phyloP scores from a whole-genome alignment of 805 yeast genomes.

The Sporopachydermia quercuum region DNA sequence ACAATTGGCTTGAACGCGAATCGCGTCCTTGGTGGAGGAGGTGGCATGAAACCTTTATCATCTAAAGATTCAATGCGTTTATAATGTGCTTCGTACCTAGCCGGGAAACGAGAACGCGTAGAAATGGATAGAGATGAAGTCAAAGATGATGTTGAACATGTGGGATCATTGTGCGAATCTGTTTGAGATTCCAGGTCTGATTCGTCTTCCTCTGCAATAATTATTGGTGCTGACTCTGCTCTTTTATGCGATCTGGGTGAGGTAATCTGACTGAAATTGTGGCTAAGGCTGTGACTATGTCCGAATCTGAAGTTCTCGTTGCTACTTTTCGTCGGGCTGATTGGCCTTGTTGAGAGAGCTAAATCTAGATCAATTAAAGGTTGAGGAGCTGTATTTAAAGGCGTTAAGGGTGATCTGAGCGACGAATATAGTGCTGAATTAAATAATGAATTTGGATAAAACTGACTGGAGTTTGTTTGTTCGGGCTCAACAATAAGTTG shows the following conservation, averaged over 20 bases:
- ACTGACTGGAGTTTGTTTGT: not conserved
- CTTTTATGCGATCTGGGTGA: not conserved
- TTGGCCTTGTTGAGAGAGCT: not conserved
- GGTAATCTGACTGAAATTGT: not conserved
- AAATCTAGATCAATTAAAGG: not conserved
- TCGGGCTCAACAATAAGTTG: not conserved
- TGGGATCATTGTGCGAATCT: not conserved
- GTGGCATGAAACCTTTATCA: not conserved
- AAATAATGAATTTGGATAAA: not conserved
- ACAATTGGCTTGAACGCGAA: not conserved
- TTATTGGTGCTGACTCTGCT: slow-evolving; percentile 1
- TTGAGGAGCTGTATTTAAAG: not conserved
- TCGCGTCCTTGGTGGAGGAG: not conserved
- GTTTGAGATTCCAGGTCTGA: not conserved
- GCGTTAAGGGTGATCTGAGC: not conserved
- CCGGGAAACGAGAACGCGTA: not conserved
- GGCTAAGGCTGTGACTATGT: not conserved
- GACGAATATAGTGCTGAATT: not conserved
- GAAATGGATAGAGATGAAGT: not conserved
- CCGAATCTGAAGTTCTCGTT: slow-evolving; percentile 1
- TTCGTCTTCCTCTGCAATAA: not conserved
- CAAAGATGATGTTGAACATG: not conserved
- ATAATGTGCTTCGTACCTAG: not conserved
- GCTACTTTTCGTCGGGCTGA: not conserved
- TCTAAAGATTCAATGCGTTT: not conserved